Percentiles rank a stretch among this genome's conserved stretches.
Evolutionary conservation across 1,284 basidiomycete species (phyloP).

Genomic region (Microbotryum saponariae): DNA sequence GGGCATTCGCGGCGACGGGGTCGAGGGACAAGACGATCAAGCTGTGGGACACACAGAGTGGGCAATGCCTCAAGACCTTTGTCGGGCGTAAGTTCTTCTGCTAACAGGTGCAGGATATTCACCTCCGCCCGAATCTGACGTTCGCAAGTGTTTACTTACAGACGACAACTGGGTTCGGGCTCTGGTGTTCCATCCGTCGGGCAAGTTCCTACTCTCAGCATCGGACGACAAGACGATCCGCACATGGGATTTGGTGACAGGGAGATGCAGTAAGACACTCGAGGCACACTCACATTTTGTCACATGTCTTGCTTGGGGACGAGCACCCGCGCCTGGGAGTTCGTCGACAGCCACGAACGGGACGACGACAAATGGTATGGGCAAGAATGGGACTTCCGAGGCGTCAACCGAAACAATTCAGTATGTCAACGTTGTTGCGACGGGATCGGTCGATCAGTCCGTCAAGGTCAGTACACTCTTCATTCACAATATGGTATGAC

Average conservation of each 20-base stretch:
- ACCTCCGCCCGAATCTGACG: too few relatives aligned
- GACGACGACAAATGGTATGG: constrained; percentile 45
- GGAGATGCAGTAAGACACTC: constrained; percentile 70
- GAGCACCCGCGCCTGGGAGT: constrained; percentile 46
- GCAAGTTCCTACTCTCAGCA: constrained; percentile 75
- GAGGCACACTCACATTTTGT: constrained; percentile 83
- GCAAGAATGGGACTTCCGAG: constrained; percentile 42
- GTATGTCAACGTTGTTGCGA: constrained; percentile 69
- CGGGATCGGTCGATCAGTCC: constrained; percentile 66
- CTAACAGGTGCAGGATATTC: too few relatives aligned
- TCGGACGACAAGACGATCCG: constrained; percentile 86
- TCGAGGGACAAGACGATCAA: constrained; percentile 81
- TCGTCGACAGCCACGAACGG: constrained; percentile 33
- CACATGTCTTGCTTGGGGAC: constrained; percentile 70
- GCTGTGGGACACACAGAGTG: constrained; percentile 72
- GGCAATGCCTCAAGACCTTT: constrained; percentile 62
- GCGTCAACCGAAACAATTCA: background rate
- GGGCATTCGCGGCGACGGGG: constrained; percentile 65
- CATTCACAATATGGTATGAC: too few relatives aligned
- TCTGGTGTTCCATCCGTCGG: constrained; percentile 73
- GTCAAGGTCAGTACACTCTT: constrained; percentile 13
- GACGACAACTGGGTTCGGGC: constrained; percentile 81
- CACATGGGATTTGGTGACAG: constrained; percentile 75
- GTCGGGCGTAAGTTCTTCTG: constrained; percentile 41
- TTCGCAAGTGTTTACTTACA: constrained; percentile 32